phyloP scores from a whole-genome alignment of 768 basidiomycete genomes.

The Phlegmacium glaucopus region DNA sequence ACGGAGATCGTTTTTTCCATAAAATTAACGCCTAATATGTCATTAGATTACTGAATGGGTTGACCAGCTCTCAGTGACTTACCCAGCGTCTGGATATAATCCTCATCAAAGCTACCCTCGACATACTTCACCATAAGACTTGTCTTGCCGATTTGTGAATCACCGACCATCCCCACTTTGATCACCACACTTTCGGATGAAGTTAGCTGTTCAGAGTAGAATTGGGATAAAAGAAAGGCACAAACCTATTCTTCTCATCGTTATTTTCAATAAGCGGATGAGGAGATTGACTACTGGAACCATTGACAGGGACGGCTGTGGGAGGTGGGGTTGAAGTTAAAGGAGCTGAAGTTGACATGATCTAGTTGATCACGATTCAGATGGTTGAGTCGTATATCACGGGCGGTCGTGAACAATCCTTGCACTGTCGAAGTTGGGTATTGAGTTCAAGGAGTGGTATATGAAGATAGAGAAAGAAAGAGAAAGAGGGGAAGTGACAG shows the following conservation, averaged over 20 bases:
- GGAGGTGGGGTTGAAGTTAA: slow-evolving; percentile 41
- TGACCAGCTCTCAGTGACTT: slow-evolving; percentile 21
- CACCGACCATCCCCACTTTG: slow-evolving; percentile 99
- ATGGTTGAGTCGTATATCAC: slow-evolving; percentile 9
- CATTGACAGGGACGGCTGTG: slow-evolving; percentile 31
- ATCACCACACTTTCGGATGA: slow-evolving; percentile 72
- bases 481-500: slow-evolving; percentile 30
- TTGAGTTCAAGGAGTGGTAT: slow-evolving; percentile 14
- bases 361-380: slow-evolving; percentile 17
- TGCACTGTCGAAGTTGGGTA: slow-evolving; percentile 10
- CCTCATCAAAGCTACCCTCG: slow-evolving; percentile 97
- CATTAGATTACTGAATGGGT: neutral
- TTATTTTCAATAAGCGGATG: slow-evolving; percentile 52
- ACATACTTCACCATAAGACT: slow-evolving; percentile 99
- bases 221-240: neutral
- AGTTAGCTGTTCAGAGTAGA: neutral
- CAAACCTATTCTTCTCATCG: slow-evolving; percentile 73
- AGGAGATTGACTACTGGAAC: slow-evolving; percentile 51
- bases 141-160: slow-evolving; percentile 99
- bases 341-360: slow-evolving; percentile 50
- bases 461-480: slow-evolving; percentile 23
- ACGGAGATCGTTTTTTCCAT: slow-evolving; percentile 99
- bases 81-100: slow-evolving; percentile 99
- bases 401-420: slow-evolving; percentile 16
- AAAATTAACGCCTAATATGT: slow-evolving; percentile 82